These are phyloP conservation scores for Boletus tomentosulus DNA, from an alignment of 768 basidiomycete genomes.

Conservation along the genomic window DNA sequence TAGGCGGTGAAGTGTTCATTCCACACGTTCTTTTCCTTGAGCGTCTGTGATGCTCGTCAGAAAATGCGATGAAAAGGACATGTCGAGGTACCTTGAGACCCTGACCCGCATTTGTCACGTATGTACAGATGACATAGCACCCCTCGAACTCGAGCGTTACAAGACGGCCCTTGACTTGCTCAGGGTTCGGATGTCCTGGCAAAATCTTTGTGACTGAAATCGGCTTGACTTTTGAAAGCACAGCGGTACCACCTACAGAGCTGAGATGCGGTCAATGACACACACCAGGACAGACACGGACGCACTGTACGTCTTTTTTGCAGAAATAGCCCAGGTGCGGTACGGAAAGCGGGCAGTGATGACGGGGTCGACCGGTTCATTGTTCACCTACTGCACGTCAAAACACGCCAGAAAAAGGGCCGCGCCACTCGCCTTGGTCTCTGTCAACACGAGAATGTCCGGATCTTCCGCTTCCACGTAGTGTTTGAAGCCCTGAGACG, in stretches of 20 bases:
- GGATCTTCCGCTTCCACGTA: slow-evolving; percentile 87
- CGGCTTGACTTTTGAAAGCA: slow-evolving; percentile 75
- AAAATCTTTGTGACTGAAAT: slow-evolving; percentile 59
- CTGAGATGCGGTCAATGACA: slow-evolving; percentile 1
- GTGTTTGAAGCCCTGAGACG: slow-evolving; percentile 65
- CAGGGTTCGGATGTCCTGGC: slow-evolving; percentile 70
- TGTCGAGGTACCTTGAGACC: slow-evolving; percentile 55
- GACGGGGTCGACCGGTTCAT: slow-evolving; percentile 56
- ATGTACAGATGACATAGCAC: slow-evolving; percentile 71
- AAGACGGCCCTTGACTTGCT: slow-evolving; percentile 67
- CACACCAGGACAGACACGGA: background rate
- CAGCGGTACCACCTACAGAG: slow-evolving; percentile 69
- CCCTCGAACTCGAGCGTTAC: slow-evolving; percentile 76
- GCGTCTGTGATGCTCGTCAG: slow-evolving; percentile 44
- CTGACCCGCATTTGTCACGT: slow-evolving; percentile 80
- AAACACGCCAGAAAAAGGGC: slow-evolving; percentile 3
- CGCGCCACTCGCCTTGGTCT: slow-evolving; percentile 61
- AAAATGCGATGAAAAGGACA: background rate
- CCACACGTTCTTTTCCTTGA: slow-evolving; percentile 77
- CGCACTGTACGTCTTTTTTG: slow-evolving; percentile 76
- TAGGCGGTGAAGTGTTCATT: slow-evolving; percentile 72
- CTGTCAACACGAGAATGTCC: slow-evolving; percentile 78
- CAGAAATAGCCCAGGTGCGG: slow-evolving; percentile 71
- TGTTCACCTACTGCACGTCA: slow-evolving; percentile 54
- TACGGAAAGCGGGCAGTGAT: slow-evolving; percentile 61